phyloP scores from a whole-genome alignment of 495 filamentous ascomycete genomes.

The Podospora australis region DNA sequence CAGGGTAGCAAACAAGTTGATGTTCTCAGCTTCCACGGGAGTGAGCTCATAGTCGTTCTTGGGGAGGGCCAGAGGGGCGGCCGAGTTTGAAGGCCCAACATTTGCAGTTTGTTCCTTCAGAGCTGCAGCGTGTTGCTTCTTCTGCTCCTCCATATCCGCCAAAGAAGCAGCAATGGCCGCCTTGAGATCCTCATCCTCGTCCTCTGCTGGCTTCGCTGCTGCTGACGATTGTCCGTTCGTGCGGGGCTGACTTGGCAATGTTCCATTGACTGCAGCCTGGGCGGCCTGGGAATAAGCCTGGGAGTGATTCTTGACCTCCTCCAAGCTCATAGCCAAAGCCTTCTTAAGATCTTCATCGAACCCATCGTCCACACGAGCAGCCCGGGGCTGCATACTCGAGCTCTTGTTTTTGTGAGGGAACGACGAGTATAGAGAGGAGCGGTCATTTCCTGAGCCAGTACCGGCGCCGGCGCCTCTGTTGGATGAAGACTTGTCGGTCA shows the following conservation, averaged over 20 bases:
- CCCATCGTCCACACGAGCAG: slow-evolving; percentile 69
- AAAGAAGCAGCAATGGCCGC: slow-evolving; percentile 96
- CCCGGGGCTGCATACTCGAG: slow-evolving; percentile 77
- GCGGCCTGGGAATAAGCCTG: slow-evolving; percentile 37
- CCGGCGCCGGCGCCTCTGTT: slow-evolving; percentile 12
- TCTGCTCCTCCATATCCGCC: slow-evolving; percentile 96
- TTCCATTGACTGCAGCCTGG: slow-evolving; percentile 28
- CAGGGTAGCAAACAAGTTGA: slow-evolving; percentile 89
- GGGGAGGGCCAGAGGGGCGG: slow-evolving; percentile 48
- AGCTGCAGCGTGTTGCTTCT: slow-evolving; percentile 75
- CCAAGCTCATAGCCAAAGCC: slow-evolving; percentile 91
- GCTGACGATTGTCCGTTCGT: slow-evolving; percentile 36
- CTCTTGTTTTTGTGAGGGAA: slow-evolving; percentile 32
- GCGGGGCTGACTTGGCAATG: slow-evolving; percentile 24
- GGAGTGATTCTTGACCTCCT: slow-evolving; percentile 71
- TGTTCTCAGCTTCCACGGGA: slow-evolving; percentile 91
- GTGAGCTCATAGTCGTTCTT: slow-evolving; percentile 94
- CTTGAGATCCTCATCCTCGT: slow-evolving; percentile 89
- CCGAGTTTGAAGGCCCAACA: slow-evolving; percentile 28
- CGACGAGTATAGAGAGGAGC: slow-evolving; percentile 27
- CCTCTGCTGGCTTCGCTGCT: slow-evolving; percentile 49
- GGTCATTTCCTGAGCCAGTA: slow-evolving; percentile 20
- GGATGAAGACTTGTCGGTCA: slow-evolving; percentile 64
- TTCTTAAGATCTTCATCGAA: slow-evolving; percentile 94
- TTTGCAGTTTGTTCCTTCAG: slow-evolving; percentile 64